Evolutionary conservation across 768 basidiomycete species (phyloP).

Genomic region (Gymnopilus dilepis): DNA sequence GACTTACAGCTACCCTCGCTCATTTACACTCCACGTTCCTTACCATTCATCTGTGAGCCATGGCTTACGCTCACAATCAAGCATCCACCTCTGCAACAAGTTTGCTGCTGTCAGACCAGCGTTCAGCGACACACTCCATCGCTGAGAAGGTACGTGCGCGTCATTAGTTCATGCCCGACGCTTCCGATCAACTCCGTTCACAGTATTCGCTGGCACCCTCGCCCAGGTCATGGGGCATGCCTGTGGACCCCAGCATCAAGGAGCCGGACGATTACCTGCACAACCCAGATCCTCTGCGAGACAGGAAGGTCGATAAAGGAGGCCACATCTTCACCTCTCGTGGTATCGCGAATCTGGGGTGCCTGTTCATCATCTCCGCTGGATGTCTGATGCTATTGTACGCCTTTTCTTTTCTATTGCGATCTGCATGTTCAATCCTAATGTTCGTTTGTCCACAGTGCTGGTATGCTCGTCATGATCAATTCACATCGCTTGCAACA

Average conservation of each 20-base stretch:
- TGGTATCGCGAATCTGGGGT: constrained; percentile 64
- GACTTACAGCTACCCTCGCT: background rate
- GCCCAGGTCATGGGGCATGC: constrained; percentile 47
- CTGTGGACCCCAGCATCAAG: constrained; percentile 38
- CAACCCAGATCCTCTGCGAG: constrained; percentile 58
- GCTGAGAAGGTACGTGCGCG: constrained; percentile 3
- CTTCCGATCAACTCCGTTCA: background rate
- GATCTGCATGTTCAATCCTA: background rate
- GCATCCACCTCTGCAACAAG: constrained; percentile 14
- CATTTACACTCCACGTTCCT: background rate
- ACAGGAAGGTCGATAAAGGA: constrained; percentile 51
- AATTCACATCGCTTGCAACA: background rate
- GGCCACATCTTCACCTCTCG: constrained; percentile 61
- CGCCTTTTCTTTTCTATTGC: constrained; percentile 22
- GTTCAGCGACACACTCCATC: background rate
- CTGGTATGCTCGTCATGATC: constrained; percentile 31
- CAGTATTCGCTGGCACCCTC: constrained; percentile 40
- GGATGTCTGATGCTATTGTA: constrained; percentile 53
- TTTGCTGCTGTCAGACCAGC: constrained; percentile 8
- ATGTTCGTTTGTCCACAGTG: constrained; percentile 29
- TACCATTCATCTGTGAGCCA: constrained; percentile 1
- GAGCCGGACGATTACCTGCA: constrained; percentile 63
- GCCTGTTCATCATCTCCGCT: constrained; percentile 51
- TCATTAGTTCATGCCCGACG: background rate
- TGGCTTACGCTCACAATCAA: constrained; percentile 1